phyloP scores from a whole-genome alignment of 2,329 filamentous ascomycete genomes.

The Sarocladiaceae sp. region DNA sequence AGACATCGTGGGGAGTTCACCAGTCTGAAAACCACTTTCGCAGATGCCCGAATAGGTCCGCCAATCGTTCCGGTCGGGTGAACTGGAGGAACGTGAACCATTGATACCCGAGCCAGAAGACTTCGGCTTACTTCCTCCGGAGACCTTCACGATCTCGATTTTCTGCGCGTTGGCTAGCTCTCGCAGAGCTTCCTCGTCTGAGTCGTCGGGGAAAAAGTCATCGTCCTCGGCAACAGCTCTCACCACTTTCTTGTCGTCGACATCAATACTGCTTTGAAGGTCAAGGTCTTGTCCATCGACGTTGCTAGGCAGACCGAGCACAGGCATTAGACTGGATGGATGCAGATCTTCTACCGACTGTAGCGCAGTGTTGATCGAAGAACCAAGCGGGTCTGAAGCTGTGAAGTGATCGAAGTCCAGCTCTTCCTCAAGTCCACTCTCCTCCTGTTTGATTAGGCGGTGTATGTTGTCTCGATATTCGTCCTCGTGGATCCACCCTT shows the following conservation, averaged over 20 bases:
- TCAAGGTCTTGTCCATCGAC: slow-evolving; percentile 22
- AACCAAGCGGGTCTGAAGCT: slow-evolving; percentile 45
- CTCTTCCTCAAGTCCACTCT: slow-evolving; percentile 26
- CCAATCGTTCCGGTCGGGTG: background rate
- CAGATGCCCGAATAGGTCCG: slow-evolving; percentile 29
- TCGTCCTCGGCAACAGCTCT: slow-evolving; percentile 42
- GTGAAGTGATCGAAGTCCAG: slow-evolving; percentile 65
- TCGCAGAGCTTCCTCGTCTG: slow-evolving; percentile 44
- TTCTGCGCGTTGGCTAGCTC: slow-evolving; percentile 17
- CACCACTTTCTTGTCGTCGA: slow-evolving; percentile 60
- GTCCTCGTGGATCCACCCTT: slow-evolving; percentile 90
- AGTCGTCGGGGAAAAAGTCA: slow-evolving; percentile 45
- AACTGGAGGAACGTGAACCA: background rate
- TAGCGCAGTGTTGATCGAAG: slow-evolving; percentile 67
- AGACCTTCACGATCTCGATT: background rate
- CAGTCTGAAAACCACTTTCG: slow-evolving; percentile 36
- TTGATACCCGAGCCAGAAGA: background rate
- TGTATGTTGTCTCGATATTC: slow-evolving; percentile 68
- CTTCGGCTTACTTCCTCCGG: background rate
- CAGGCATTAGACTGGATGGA: slow-evolving; percentile 47
- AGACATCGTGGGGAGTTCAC: slow-evolving; percentile 30
- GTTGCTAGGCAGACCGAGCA: slow-evolving; percentile 29
- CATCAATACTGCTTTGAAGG: slow-evolving; percentile 46
- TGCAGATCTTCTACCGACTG: slow-evolving; percentile 88
- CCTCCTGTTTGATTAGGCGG: slow-evolving; percentile 62